Evolutionary conservation across 768 basidiomycete genomes (phyloP).

Genomic region (Baorangia bicolor): DNA sequence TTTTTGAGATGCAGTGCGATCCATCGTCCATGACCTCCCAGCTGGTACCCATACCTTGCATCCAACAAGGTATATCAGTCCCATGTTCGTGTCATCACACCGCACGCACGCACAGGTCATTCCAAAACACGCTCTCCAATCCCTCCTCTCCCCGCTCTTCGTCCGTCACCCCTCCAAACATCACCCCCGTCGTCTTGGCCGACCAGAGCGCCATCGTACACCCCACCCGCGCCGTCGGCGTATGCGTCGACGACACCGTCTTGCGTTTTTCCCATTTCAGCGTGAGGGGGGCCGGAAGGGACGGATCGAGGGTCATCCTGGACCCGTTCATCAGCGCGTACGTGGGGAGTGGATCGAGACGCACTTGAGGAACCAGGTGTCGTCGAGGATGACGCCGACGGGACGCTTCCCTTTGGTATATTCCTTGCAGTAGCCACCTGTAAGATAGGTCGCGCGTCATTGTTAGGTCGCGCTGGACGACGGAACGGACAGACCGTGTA

Average conservation of each 20-base stretch:
- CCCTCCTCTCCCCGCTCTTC: slow-evolving; percentile 84
- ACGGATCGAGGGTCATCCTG: slow-evolving; percentile 34
- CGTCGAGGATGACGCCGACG: slow-evolving; percentile 83
- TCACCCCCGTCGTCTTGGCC: slow-evolving; percentile 62
- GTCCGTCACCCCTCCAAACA: slow-evolving; percentile 89
- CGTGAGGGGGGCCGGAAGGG: slow-evolving; percentile 35
- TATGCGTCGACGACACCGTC: slow-evolving; percentile 53
- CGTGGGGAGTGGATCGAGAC: slow-evolving; percentile 13
- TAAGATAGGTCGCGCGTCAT: neutral
- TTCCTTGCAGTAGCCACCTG: slow-evolving; percentile 90
- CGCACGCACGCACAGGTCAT: slow-evolving; percentile 54
- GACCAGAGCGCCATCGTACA: slow-evolving; percentile 87
- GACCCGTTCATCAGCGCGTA: neutral
- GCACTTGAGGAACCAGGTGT: slow-evolving; percentile 84
- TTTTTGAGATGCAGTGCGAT: slow-evolving; percentile 66
- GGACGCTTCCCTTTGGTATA: slow-evolving; percentile 84
- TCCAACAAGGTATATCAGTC: neutral
- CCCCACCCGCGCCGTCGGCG: slow-evolving; percentile 71
- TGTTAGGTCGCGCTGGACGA: neutral
- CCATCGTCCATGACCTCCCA: slow-evolving; percentile 75
- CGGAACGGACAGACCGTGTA: slow-evolving; percentile 59
- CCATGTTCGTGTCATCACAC: neutral
- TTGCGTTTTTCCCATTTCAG: slow-evolving; percentile 89
- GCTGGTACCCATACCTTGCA: slow-evolving; percentile 75
- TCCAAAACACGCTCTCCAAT: slow-evolving; percentile 83